Evolutionary conservation across 129 eudicot species (phyloP).

Genomic region (Helianthus tuberosus): DNA sequence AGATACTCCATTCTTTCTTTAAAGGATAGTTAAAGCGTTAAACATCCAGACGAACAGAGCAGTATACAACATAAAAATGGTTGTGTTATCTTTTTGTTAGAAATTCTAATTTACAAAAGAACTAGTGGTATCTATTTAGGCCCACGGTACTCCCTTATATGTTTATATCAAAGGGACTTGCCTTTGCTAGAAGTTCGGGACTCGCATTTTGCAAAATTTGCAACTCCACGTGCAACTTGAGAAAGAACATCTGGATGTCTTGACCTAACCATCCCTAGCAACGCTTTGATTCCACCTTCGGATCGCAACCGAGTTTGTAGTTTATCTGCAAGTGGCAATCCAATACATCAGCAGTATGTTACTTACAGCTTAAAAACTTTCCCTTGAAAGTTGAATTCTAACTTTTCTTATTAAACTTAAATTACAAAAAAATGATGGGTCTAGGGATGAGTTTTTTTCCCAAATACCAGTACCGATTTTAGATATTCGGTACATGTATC

Average conservation of each 20-base stretch:
- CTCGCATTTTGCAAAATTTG: slow-evolving; percentile 98
- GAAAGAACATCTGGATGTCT: slow-evolving; percentile 97
- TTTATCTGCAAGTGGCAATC: slow-evolving; percentile 62
- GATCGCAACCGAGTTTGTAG: slow-evolving; percentile 79
- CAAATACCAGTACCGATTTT: too few relatives aligned
- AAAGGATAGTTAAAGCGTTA: not conserved
- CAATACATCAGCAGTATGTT: not conserved
- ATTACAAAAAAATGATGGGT: too few relatives aligned
- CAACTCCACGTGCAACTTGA: slow-evolving; percentile 99
- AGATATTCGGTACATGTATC: too few relatives aligned
- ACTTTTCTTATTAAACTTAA: too few relatives aligned
- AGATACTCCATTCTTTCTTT: not conserved
- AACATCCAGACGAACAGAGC: not conserved
- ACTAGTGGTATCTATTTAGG: not conserved
- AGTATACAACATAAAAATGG: not conserved
- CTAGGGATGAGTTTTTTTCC: too few relatives aligned
- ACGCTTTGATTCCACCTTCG: slow-evolving; percentile 97
- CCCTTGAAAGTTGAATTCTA: too few relatives aligned
- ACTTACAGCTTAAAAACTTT: not conserved
- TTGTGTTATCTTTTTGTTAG: too few relatives aligned
- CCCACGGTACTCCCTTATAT: not conserved
- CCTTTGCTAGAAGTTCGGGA: slow-evolving; percentile 88
- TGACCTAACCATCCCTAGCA: slow-evolving; percentile 93
- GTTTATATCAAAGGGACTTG: slow-evolving; percentile 33
- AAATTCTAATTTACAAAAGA: not conserved